Conservation (phyloP, 2,329 filamentous ascomycete species). For the Tothia fuscella region DNA sequence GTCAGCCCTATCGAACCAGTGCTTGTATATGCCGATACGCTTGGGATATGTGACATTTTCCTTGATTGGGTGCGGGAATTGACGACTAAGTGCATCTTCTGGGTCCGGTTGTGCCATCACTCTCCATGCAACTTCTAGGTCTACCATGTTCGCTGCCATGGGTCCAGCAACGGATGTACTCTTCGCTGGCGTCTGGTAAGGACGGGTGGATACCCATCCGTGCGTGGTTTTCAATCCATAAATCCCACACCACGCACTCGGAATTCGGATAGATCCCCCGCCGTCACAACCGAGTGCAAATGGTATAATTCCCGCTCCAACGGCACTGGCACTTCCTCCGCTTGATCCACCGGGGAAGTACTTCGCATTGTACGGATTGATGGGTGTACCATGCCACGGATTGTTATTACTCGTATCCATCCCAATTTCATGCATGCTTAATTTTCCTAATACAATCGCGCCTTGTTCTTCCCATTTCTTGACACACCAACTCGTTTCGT, state of each 20-base stretch:
- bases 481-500: constrained; percentile 57
- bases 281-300: constrained; percentile 64
- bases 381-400: constrained; percentile 57
- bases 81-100: constrained; percentile 44
- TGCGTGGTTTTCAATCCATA: constrained; percentile 75
- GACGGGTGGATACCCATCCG: constrained; percentile 50
- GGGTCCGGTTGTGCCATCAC: constrained; percentile 64
- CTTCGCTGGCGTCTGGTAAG: constrained; percentile 45
- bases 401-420: constrained; percentile 75
- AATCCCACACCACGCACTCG: constrained; percentile 62
- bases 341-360: constrained; percentile 79
- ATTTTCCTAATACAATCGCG: constrained; percentile 63
- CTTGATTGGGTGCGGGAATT: constrained; percentile 47
- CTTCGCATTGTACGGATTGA: constrained; percentile 61
- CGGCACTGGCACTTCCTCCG: constrained; percentile 60
- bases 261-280: constrained; percentile 64
- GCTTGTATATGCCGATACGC: constrained; percentile 54
- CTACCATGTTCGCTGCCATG: constrained; percentile 61
- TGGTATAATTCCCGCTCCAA: constrained; percentile 61
- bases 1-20: constrained; percentile 60
- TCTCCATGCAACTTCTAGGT: constrained; percentile 73
- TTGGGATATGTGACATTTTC: constrained; percentile 28
- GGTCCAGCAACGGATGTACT: constrained; percentile 61
- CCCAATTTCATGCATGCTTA: constrained; percentile 66
- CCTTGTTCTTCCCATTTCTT: constrained; percentile 60